phyloP scores from a whole-genome alignment of 768 basidiomycete species.

The Auriscalpium microsporum region DNA sequence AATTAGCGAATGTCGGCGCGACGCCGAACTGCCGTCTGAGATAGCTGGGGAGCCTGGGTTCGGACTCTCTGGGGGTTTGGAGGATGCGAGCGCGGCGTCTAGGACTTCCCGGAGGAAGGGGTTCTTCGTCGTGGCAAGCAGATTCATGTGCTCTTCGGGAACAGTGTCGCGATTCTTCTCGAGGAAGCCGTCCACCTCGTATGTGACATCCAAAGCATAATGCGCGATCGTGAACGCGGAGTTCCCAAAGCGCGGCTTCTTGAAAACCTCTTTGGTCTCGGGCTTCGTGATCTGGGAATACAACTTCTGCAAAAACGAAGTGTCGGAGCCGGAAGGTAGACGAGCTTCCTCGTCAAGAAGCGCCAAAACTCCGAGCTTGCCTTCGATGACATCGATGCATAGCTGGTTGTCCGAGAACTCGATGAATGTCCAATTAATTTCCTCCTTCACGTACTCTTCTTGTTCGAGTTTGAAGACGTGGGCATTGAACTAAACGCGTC shows the following conservation, averaged over 20 bases:
- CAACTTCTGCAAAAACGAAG: slow-evolving; percentile 89
- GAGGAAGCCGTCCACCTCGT: slow-evolving; percentile 96
- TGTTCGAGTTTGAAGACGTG: slow-evolving; percentile 99
- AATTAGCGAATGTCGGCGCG: slow-evolving; percentile 76
- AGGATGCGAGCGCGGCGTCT: slow-evolving; percentile 76
- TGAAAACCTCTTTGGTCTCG: slow-evolving; percentile 82
- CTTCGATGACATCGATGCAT: slow-evolving; percentile 97
- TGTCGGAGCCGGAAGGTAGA: slow-evolving; percentile 85
- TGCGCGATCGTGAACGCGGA: slow-evolving; percentile 97
- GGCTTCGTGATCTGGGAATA: slow-evolving; percentile 79
- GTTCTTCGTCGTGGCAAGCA: slow-evolving; percentile 83
- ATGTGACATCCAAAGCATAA: slow-evolving; percentile 96
- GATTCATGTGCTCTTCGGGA: slow-evolving; percentile 92
- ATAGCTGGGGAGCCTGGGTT: slow-evolving; percentile 67
- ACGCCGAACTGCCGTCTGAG: slow-evolving; percentile 71
- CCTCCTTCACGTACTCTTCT: slow-evolving; percentile 96
- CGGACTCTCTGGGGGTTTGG: slow-evolving; percentile 56
- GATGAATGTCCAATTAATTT: slow-evolving; percentile 99
- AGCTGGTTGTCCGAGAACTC: slow-evolving; percentile 99
- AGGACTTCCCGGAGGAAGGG: slow-evolving; percentile 91
- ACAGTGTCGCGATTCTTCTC: slow-evolving; percentile 99
- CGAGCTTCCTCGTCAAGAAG: slow-evolving; percentile 98
- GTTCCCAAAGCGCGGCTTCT: slow-evolving; percentile 98
- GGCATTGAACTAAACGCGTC: slow-evolving; percentile 74
- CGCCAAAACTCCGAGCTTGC: slow-evolving; percentile 89